phyloP scores from a whole-genome alignment of 2,329 filamentous ascomycete genomes.

The Fusarium caatingaense region DNA sequence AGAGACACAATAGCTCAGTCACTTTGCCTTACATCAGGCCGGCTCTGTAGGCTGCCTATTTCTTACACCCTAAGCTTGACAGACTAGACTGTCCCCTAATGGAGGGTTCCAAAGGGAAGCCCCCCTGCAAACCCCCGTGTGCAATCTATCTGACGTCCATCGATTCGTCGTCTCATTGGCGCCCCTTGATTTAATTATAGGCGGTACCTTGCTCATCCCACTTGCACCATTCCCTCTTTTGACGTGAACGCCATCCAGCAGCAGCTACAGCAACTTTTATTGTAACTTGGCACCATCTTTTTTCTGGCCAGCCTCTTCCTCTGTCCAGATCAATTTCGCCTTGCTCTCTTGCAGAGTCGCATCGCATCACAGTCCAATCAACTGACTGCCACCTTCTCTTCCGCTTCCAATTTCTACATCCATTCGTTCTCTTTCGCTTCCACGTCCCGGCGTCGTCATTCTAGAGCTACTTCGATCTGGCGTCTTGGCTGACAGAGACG shows the following conservation, averaged over 20 bases:
- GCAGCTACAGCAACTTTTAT: slow-evolving; percentile 18
- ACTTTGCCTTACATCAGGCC: fast-evolving
- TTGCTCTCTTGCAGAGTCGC: neutral
- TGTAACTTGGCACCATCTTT: slow-evolving; percentile 26
- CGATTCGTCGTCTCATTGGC: slow-evolving; percentile 26
- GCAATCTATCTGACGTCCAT: slow-evolving; percentile 33
- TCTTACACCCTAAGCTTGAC: neutral
- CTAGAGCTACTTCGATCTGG: slow-evolving; percentile 16
- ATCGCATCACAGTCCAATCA: neutral
- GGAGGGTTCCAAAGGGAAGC: slow-evolving; percentile 6
- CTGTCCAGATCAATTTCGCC: neutral
- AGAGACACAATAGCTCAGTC: neutral
- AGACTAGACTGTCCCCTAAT: neutral
- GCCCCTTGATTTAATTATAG: slow-evolving; percentile 42
- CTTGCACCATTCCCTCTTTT: slow-evolving; percentile 31
- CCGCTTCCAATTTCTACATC: neutral
- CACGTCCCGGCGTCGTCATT: slow-evolving; percentile 21
- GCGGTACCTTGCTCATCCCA: slow-evolving; percentile 25
- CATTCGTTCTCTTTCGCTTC: neutral
- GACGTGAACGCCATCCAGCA: slow-evolving; percentile 23
- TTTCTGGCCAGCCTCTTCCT: neutral
- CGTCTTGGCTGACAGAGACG: slow-evolving; percentile 22
- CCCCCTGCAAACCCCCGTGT: slow-evolving; percentile 27
- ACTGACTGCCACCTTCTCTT: neutral
- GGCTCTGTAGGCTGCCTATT: neutral